Conservation (phyloP, 257 asterid species). For the Ehretia macrophylla region DNA sequence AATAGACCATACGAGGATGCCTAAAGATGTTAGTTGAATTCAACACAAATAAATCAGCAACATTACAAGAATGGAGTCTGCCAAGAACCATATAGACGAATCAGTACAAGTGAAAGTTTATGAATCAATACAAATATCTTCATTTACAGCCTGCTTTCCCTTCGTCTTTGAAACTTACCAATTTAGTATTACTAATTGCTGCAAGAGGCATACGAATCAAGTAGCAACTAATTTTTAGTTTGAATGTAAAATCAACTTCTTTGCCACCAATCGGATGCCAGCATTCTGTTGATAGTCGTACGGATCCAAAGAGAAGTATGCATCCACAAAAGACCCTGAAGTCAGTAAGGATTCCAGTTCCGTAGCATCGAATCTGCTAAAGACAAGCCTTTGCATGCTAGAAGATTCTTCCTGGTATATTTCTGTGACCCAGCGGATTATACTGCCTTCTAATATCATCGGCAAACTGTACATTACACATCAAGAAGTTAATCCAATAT, state of each 20-base stretch:
- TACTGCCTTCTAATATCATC: constrained; percentile 49
- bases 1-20: background rate
- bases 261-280: constrained; percentile 77
- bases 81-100: background rate
- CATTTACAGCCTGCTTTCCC: background rate
- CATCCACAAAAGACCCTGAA: constrained; percentile 64
- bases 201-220: background rate
- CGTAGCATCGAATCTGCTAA: constrained; percentile 45
- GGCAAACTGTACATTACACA: constrained; percentile 53
- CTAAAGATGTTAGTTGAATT: background rate
- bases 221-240: constrained; percentile 20
- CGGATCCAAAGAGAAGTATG: constrained; percentile 62
- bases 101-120: background rate
- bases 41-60: background rate
- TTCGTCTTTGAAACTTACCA: background rate
- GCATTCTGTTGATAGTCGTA: constrained; percentile 79
- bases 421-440: constrained; percentile 54
- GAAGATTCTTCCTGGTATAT: constrained; percentile 58
- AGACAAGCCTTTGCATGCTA: constrained; percentile 46
- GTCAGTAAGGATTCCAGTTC: constrained; percentile 53
- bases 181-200: background rate
- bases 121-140: background rate
- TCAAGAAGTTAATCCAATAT: constrained; percentile 4
- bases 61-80: background rate
- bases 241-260: constrained; percentile 52